Percentiles rank a stretch among this genome's conserved stretches.
These are phyloP conservation scores for Neocatenulostroma microsporum DNA, from an alignment of 2,329 filamentous ascomycete species.

Conservation along the genomic window DNA sequence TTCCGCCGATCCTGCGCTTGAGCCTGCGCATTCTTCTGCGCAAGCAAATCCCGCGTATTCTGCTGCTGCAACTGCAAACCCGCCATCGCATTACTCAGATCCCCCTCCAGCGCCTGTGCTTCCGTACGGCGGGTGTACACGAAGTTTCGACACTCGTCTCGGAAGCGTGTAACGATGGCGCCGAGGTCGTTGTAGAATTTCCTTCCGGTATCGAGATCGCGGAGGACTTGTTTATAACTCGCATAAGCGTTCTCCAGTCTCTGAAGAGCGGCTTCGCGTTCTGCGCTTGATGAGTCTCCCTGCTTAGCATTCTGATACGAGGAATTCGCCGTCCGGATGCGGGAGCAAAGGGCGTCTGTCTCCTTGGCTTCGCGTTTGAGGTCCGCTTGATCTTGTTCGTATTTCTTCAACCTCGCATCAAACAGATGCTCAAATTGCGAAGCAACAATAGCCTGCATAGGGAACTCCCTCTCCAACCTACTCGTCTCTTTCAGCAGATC, in stretches of 20 bases:
- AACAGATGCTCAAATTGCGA: constrained; percentile 91
- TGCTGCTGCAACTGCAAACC: constrained; percentile 45
- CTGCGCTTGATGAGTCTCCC: constrained; percentile 58
- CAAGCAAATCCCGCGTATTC: constrained; percentile 35
- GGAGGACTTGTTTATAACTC: constrained; percentile 93
- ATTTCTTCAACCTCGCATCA: constrained; percentile 69
- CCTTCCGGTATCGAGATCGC: constrained; percentile 79
- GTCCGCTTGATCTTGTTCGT: constrained; percentile 68
- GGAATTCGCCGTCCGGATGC: constrained; percentile 66
- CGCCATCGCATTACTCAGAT: constrained; percentile 54
- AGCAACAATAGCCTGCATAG: constrained; percentile 74
- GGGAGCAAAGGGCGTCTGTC: constrained; percentile 62
- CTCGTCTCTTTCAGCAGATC: constrained; percentile 77
- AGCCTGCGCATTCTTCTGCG: constrained; percentile 35
- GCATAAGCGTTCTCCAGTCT: constrained; percentile 83
- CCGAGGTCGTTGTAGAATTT: constrained; percentile 97
- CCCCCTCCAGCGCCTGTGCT: constrained; percentile 66
- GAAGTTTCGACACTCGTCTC: constrained; percentile 72
- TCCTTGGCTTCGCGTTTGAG: constrained; percentile 66
- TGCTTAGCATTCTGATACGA: constrained; percentile 67
- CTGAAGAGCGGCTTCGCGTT: constrained; percentile 81
- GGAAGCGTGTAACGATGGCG: constrained; percentile 75
- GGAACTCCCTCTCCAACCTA: constrained; percentile 76
- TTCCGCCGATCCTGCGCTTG: constrained; percentile 25
- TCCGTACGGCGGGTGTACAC: constrained; percentile 74